These are phyloP conservation scores for Paecilomyces niveus DNA, from an alignment of 2,329 filamentous ascomycete genomes.

Conservation along the genomic window DNA sequence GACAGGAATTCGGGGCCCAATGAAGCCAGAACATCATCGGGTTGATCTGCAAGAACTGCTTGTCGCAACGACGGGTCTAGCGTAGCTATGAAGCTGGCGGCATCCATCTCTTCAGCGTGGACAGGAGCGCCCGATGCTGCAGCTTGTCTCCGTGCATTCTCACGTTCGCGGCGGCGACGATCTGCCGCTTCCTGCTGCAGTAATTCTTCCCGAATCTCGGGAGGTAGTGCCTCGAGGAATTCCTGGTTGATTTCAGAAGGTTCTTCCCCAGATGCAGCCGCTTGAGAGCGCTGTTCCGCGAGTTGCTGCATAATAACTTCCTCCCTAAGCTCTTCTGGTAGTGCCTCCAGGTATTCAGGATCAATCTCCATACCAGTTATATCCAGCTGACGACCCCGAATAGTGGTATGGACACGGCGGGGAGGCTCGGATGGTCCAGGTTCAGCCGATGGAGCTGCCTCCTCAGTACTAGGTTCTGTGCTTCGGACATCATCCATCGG, in stretches of 20 bases:
- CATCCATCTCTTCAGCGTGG: slow-evolving; percentile 76
- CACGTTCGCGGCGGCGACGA: slow-evolving; percentile 77
- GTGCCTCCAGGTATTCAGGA: slow-evolving; percentile 84
- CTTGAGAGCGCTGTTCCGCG: slow-evolving; percentile 72
- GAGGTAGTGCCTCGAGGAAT: slow-evolving; percentile 85
- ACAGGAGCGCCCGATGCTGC: slow-evolving; percentile 42
- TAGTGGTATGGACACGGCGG: slow-evolving; percentile 67
- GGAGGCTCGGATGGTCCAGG: slow-evolving; percentile 43
- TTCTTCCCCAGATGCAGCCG: slow-evolving; percentile 62
- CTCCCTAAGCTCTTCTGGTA: slow-evolving; percentile 94
- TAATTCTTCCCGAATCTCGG: slow-evolving; percentile 83
- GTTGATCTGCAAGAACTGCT: slow-evolving; percentile 84
- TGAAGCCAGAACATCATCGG: slow-evolving; percentile 76
- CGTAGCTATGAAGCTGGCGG: slow-evolving; percentile 85
- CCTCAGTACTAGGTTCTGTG: slow-evolving; percentile 29
- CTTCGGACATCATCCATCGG: slow-evolving; percentile 74
- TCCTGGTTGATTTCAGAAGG: slow-evolving; percentile 67
- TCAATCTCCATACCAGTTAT: slow-evolving; percentile 95
- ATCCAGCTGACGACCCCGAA: slow-evolving; percentile 80
- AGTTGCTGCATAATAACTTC: slow-evolving; percentile 92
- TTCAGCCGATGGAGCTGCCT: slow-evolving; percentile 29
- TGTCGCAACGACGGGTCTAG: slow-evolving; percentile 78
- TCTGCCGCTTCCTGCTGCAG: slow-evolving; percentile 85
- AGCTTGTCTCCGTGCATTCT: slow-evolving; percentile 65
- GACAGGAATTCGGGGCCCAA: slow-evolving; percentile 79